phyloP scores from a whole-genome alignment of 2,329 filamentous ascomycete species.

The Teratosphaeria epicoccoides region DNA sequence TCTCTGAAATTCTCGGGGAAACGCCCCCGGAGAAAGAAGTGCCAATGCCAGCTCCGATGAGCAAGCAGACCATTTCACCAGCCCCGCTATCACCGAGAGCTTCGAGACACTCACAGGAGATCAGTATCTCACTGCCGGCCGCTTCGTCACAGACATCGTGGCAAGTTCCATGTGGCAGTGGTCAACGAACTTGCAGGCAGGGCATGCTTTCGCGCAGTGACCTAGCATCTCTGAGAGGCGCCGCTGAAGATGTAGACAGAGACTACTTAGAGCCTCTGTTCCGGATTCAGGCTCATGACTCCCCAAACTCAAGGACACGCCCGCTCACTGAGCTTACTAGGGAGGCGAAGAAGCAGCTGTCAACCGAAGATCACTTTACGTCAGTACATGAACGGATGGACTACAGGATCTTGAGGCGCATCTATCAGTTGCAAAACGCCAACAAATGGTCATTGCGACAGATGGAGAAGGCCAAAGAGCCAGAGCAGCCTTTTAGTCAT shows the following conservation, averaged over 20 bases:
- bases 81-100: constrained; percentile 1
- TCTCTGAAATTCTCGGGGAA: constrained; percentile 42
- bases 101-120: constrained; percentile 2
- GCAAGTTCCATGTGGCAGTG: constrained; percentile 2
- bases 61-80: constrained; percentile 1
- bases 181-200: constrained; percentile 4
- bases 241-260: constrained; percentile 35
- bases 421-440: constrained; percentile 82
- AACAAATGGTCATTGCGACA: constrained; percentile 91
- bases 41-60: neutral
- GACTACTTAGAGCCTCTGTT: constrained; percentile 57
- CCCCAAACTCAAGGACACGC: constrained; percentile 39
- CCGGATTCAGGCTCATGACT: constrained; percentile 45
- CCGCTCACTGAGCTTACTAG: constrained; percentile 61
- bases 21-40: neutral
- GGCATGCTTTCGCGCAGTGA: constrained; percentile 11
- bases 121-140: neutral
- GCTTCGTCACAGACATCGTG: constrained; percentile 1
- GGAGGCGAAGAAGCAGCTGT: constrained; percentile 80
- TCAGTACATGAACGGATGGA: constrained; percentile 79
- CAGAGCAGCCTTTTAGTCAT: constrained; percentile 63
- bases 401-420: constrained; percentile 71
- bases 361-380: constrained; percentile 72
- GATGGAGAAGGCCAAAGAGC: constrained; percentile 73
- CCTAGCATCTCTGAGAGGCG: constrained; percentile 34